Evolutionary conservation across 2,329 filamentous ascomycete genomes (phyloP).

Genomic region (Rachicladosporium sp.): DNA sequence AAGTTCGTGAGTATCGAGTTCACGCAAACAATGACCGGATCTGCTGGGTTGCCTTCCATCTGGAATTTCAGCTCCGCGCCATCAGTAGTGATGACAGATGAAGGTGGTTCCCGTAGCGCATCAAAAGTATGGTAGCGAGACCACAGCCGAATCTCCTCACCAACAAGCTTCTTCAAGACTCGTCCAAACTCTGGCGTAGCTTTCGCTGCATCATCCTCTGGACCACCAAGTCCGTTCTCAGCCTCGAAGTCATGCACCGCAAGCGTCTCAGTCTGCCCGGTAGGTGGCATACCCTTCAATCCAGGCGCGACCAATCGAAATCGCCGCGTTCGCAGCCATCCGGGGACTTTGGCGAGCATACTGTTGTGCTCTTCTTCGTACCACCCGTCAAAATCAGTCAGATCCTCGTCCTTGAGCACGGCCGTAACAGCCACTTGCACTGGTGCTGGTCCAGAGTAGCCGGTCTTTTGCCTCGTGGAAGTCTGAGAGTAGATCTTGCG

Average conservation of each 20-base stretch:
- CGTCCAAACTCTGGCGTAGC: conserved; percentile 50
- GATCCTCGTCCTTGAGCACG: conserved; percentile 38
- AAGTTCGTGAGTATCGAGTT: conserved; percentile 72
- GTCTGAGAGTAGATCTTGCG: conserved; percentile 60
- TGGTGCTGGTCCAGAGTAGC: conserved; percentile 13
- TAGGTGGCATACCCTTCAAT: conserved; percentile 27
- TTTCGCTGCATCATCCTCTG: conserved; percentile 48
- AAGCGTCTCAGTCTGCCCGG: conserved; percentile 45
- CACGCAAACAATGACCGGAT: conserved; percentile 61
- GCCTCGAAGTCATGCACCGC: conserved; percentile 61
- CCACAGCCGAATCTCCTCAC: conserved; percentile 47
- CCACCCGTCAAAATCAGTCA: conserved; percentile 55
- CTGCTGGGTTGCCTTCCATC: conserved; percentile 58
- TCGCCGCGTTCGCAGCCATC: conserved; percentile 63
- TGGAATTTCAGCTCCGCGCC: conserved; percentile 58
- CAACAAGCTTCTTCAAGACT: conserved; percentile 48
- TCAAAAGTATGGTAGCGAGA: conserved; percentile 71
- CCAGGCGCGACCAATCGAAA: conserved; percentile 57
- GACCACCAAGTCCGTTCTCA: conserved; percentile 52
- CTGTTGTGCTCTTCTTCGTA: conserved; percentile 62
- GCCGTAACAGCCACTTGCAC: conserved; percentile 15
- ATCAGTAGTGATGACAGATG: conserved; percentile 57
- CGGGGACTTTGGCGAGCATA: conserved; percentile 60
- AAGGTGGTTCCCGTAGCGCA: conserved; percentile 45
- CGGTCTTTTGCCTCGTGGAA: conserved; percentile 27